Evolutionary conservation across 2,329 filamentous ascomycete species (phyloP), one percentile per base, ranked within the genome.

Genomic region (Zarea fungicola): DNA sequence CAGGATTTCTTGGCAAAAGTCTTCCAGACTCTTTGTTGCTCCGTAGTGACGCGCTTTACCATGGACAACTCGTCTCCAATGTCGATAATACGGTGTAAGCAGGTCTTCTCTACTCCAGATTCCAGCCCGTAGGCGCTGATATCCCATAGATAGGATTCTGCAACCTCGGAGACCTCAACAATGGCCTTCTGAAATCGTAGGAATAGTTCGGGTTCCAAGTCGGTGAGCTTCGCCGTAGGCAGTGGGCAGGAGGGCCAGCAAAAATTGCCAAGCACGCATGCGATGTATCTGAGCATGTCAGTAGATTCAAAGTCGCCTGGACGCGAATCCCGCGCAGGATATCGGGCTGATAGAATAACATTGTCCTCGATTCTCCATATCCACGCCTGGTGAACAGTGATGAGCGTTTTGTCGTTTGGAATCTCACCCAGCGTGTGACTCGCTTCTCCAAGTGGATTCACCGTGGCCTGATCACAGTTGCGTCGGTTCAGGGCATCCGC

Each of bases 31-130:
- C 18, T 29, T 28, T 44, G 25, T 21, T 44, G 42, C 22, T 44
- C 25, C 21, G 28, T 16, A 19, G 34, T 26, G 28, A 44, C 28
- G 18, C 26, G 18, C 25, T 28, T 44, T 9, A 44, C 31, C 42
- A 44, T 44, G 18, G 42, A 44, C 16, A 44, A 26, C 42, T 44
- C 42, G 16, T 44, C 42, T 34, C 42, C 25, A 34, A 44, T 44
- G 22, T 34, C 29, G 42, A 19, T 28, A 28, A 44, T 44, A 19
- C 31, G 25, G 42, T 44, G 42, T 21, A 44, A n/a, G 22, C n/a
- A 44, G 14, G 25, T 25, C 29, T 44, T 34, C 19, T 44, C 42
- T 16, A 7, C 22, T 28, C 31, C 42, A 8, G 31, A n/a, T 19
- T 31, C 22, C 10, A 44, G 19, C n/a, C 18, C 16, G 6, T 25